Evolutionary conservation across 768 basidiomycete species (phyloP), one percentile per base, ranked within the genome.

Genomic region (Mycena metata): DNA sequence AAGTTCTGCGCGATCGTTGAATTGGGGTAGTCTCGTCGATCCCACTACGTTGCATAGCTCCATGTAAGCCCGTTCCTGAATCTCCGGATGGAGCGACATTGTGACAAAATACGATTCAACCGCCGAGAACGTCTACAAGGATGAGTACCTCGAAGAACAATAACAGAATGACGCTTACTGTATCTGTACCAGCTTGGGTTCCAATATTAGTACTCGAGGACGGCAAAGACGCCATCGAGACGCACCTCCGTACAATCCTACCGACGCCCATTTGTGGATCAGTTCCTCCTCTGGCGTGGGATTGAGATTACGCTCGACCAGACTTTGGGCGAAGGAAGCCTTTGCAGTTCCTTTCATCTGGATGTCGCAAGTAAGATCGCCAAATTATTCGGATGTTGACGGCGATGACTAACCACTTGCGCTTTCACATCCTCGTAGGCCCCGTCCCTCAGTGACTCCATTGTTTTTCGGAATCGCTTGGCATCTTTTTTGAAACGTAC

Each of bases 41-140:
- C 79, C 79, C 9, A 80, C 58, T 12, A 77, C 76, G 5, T 47
- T 26, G 13, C 74, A 67, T 15, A 80, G 51, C 56, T 80, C 80
- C 33, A 59, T 64, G 30, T 78, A 75, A 0, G 76, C 79, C 51
- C 72, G 74, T 54, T 63, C 63, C 64, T 75, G 74, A 16, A 67
- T 64, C 10, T 70, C 50, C 2, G 75, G 75, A 47, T 69, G 55
- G 10, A 69, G 50, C 12, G 66, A 55, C 74, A 76, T 72, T 5
- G 70, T 72, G 16, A 75, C 45, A 26, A 73, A 64, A 50, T 73
- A 71, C 8, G 70, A 67, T 47, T 42, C 61, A 23, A 71, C 43
- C 3, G 68, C 64, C 19, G 71, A 60, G 11, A 69, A 33, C 7
- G 76, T 75, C 78, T 79, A 43, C 19, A 26, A 42, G 46, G 15